A percentile compares a stretch with the other conserved stretches of the same genome.
Conservation (phyloP, 108 stramenopile genomes). For the Mediolabrus comicus region DNA sequence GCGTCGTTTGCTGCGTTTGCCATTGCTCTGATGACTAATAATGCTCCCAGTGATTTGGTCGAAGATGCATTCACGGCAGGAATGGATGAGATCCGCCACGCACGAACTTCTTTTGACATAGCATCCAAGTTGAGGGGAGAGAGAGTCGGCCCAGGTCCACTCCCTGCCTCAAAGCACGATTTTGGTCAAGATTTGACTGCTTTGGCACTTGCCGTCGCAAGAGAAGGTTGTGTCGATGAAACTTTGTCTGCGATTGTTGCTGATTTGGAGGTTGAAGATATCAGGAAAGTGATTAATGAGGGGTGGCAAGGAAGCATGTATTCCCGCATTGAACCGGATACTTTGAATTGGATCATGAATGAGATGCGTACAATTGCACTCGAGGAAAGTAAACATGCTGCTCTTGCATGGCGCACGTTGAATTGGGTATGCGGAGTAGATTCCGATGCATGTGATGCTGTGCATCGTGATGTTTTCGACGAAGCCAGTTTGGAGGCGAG, state of each 20-base stretch:
- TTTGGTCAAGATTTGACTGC: conserved; percentile 46
- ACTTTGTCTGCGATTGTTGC: conserved; percentile 50
- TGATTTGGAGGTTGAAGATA: conserved; percentile 30
- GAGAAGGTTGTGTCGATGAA: conserved; percentile 62
- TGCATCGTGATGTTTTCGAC: conserved; percentile 28
- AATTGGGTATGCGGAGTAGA: conserved; percentile 51
- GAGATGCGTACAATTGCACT: conserved; percentile 43
- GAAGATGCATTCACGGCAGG: conserved; percentile 49
- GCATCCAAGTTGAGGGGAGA: conserved; percentile 41
- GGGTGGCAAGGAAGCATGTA: conserved; percentile 12
- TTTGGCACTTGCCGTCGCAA: conserved; percentile 47
- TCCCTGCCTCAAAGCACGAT: conserved; percentile 42
- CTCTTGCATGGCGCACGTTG: conserved; percentile 57
- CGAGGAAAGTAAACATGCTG: conserved; percentile 53
- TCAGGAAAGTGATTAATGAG: not conserved
- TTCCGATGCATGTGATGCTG: conserved; percentile 42
- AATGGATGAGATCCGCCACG: conserved; percentile 59
- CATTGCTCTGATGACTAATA: conserved; percentile 60
- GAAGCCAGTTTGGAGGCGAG: conserved; percentile 11
- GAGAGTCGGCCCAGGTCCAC: conserved; percentile 32
- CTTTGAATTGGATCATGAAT: conserved; percentile 22
- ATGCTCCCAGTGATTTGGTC: conserved; percentile 50
- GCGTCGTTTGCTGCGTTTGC: conserved; percentile 60
- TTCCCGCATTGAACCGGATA: conserved; percentile 13
- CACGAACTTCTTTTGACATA: conserved; percentile 48